Conservation (phyloP, 1,284 basidiomycete species). For the Omphalotus olearius region DNA sequence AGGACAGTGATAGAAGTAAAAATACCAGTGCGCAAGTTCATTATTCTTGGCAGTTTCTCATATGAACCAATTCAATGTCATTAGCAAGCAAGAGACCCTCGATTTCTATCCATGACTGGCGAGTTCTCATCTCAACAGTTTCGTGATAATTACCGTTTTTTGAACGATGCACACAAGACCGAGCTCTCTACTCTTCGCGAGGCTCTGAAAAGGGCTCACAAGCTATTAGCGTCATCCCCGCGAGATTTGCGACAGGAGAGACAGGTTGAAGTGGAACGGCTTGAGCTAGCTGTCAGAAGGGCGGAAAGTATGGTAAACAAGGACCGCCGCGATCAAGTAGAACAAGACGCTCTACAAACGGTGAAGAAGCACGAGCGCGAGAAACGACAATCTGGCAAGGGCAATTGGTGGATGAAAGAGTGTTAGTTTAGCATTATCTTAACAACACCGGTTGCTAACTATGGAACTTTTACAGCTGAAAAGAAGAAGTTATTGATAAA, state of each 20-base stretch:
- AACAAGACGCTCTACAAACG: slow-evolving; percentile 59
- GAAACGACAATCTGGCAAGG: slow-evolving; percentile 75
- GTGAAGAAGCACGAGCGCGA: slow-evolving; percentile 68
- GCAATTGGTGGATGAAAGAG: slow-evolving; percentile 85
- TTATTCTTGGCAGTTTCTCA: neutral
- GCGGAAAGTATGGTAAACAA: slow-evolving; percentile 78
- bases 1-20: slow-evolving; percentile 74
- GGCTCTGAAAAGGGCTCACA: slow-evolving; percentile 65
- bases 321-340: slow-evolving; percentile 66
- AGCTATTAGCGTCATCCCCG: slow-evolving; percentile 64
- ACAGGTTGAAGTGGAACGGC: slow-evolving; percentile 64
- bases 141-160: slow-evolving; percentile 74
- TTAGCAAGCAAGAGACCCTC: slow-evolving; percentile 82
- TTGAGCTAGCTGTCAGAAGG: slow-evolving; percentile 79
- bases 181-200: slow-evolving; percentile 70
- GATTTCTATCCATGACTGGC: slow-evolving; percentile 81
- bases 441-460: slow-evolving; percentile 11
- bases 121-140: slow-evolving; percentile 69
- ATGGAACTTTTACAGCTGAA: slow-evolving; percentile 48
- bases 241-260: slow-evolving; percentile 58
- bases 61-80: neutral
- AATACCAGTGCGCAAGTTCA: slow-evolving; percentile 48
- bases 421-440: slow-evolving; percentile 40
- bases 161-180: slow-evolving; percentile 60
- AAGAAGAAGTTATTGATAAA: slow-evolving; percentile 70